phyloP scores from a whole-genome alignment of 768 basidiomycete species.

The Phanerochaete sordida region DNA sequence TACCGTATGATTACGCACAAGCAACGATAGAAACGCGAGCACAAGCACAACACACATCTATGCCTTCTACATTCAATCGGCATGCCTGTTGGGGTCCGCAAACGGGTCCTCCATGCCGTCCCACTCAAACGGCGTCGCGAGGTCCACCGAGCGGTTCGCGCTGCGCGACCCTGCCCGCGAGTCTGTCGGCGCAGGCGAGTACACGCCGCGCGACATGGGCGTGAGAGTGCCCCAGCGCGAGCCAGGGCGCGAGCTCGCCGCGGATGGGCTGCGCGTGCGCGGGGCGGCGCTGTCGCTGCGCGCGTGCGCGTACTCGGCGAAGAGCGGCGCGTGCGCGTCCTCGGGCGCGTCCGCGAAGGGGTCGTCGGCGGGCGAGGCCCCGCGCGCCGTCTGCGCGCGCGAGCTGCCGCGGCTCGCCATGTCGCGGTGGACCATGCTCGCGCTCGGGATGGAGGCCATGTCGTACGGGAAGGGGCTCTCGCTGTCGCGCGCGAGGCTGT shows the following conservation, averaged over 20 bases:
- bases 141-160: neutral
- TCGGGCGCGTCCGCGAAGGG: slow-evolving; percentile 5
- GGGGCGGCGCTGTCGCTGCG: neutral
- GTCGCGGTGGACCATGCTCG: slow-evolving; percentile 2
- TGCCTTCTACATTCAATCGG: neutral
- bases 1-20: no score
- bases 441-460: slow-evolving; percentile 7
- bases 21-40: slow-evolving; percentile 14
- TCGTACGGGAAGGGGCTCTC: neutral
- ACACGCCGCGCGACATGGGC: neutral
- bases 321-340: slow-evolving; percentile 6
- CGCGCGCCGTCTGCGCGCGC: neutral
- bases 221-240: slow-evolving; percentile 3
- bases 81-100: slow-evolving; percentile 1
- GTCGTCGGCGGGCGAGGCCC: neutral
- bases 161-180: neutral
- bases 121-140: neutral
- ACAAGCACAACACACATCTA: neutral
- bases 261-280: neutral
- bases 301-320: neutral
- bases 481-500: neutral
- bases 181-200: neutral
- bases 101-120: slow-evolving; percentile 3
- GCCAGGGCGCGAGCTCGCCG: neutral
- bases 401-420: neutral